Percentiles rank a stretch among this genome's conserved stretches.
These are phyloP conservation scores for Talaromyces sp. DNA, from an alignment of 2,329 filamentous ascomycete genomes.

Conservation along the genomic window DNA sequence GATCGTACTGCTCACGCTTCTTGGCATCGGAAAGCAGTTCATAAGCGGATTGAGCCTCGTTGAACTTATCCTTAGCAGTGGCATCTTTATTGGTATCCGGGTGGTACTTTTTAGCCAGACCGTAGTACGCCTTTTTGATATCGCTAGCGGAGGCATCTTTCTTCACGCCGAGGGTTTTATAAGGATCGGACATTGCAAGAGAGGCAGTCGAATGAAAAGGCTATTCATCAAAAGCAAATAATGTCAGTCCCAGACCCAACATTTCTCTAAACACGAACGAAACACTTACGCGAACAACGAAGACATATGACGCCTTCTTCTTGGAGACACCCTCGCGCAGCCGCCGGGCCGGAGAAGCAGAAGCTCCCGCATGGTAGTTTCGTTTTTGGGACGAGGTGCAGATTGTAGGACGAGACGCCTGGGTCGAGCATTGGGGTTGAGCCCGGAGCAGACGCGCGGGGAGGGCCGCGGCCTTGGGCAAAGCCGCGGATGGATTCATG, in stretches of 20 bases:
- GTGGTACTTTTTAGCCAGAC: slow-evolving; percentile 94
- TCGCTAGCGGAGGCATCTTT: slow-evolving; percentile 80
- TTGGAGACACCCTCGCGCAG: slow-evolving; percentile 29
- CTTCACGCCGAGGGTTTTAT: slow-evolving; percentile 79
- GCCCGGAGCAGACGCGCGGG: slow-evolving; percentile 47
- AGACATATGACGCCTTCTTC: slow-evolving; percentile 27
- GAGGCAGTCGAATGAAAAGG: slow-evolving; percentile 49
- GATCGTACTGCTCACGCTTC: slow-evolving; percentile 90
- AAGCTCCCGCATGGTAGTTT: slow-evolving; percentile 36
- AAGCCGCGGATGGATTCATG: slow-evolving; percentile 45
- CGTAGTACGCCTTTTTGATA: slow-evolving; percentile 99
- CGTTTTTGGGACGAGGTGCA: slow-evolving; percentile 39
- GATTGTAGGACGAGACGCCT: slow-evolving; percentile 31
- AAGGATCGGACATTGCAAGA: slow-evolving; percentile 80
- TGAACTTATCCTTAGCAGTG: slow-evolving; percentile 90
- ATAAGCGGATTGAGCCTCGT: slow-evolving; percentile 90
- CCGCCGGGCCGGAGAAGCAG: slow-evolving; percentile 29
- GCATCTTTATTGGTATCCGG: slow-evolving; percentile 97
- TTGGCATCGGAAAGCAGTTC: slow-evolving; percentile 89
- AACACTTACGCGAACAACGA: slow-evolving; percentile 36
- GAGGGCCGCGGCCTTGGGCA: slow-evolving; percentile 47
- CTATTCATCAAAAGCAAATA: slow-evolving; percentile 31
- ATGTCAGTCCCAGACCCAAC: no score
- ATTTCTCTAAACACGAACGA: background rate
- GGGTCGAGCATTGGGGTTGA: slow-evolving; percentile 43